Conservation (phyloP, 768 basidiomycete species). For the Gautieria morchelliformis region DNA sequence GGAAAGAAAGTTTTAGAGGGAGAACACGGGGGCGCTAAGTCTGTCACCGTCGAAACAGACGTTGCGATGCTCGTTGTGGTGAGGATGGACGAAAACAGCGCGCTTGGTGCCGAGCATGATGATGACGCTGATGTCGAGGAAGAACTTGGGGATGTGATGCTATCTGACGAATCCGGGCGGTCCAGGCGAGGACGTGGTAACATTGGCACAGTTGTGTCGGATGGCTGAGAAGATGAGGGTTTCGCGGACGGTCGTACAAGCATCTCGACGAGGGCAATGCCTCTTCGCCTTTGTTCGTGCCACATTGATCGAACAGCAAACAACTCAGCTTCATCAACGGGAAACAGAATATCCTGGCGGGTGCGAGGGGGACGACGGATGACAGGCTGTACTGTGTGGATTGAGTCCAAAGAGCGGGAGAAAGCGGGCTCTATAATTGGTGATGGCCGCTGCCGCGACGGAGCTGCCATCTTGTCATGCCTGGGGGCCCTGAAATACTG, state of each 20-base stretch:
- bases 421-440: background rate
- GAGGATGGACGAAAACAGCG: slow-evolving; percentile 4
- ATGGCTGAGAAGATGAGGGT: background rate
- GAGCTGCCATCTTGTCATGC: background rate
- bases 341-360: background rate
- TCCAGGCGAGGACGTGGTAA: too few relatives aligned
- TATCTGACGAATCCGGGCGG: background rate
- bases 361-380: background rate
- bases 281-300: slow-evolving; percentile 3
- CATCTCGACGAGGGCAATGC: background rate
- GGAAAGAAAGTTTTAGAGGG: background rate
- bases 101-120: slow-evolving; percentile 3
- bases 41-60: background rate
- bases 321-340: background rate
- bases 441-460: background rate
- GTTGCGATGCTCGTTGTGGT: background rate
- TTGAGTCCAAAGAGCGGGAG: background rate
- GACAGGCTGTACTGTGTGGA: background rate
- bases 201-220: background rate
- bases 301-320: slow-evolving; percentile 1
- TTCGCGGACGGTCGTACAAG: background rate
- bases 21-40: background rate
- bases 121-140: background rate
- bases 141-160: background rate
- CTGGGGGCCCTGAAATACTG: background rate